Evolutionary conservation across 2,329 filamentous ascomycete species (phyloP), one percentile per base, ranked within the genome.

Genomic region (Elsinoe australis): DNA sequence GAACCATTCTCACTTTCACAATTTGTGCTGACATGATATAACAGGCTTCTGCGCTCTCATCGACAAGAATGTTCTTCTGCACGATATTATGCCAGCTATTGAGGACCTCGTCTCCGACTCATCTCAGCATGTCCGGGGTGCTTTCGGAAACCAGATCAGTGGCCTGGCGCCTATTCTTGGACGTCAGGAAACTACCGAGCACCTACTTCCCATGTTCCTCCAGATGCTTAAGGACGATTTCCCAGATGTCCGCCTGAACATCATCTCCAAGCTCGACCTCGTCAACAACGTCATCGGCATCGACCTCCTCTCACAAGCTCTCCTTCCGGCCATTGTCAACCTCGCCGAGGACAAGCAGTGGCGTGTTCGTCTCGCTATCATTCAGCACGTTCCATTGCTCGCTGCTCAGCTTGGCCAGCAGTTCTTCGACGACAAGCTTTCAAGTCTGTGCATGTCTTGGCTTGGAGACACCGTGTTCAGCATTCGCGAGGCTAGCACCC

Each of bases 161-260:
- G 92, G 92, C 31, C 79, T 98, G 58, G 92, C 92, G 35, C 92
- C 92, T 4, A 95, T 98, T 57, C 79, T 98, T 56, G 92, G 92
- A 69, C 96, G 96, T 71, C 87, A 98, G 69, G 90, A 96, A 68
- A 98, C 92, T 22, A 96, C 95, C 57, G 84, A 92, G 58, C 92
- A 98, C 65, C 80, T 98, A 35, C 79, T 98, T 35, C 92, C 92
- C 47, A 98, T 98, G 90, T 96, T 98, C 69, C 76, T 98, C 47
- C 87, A 94, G 67, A 98, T 98, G 92, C 82, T 98, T 60, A 98
- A 96, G 76, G 92, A 98, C 61, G 92, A 98, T 64, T 96, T 95
- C 67, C 92, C 92, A 17, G 92, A 98, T 64, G 92, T 98, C 45
- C 85, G 92, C 54, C 80, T 98, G 51, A 94, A 98, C 71, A 98